Evolutionary conservation across 129 eudicot genomes (phyloP).

Genomic region (Flaveria brownii): DNA sequence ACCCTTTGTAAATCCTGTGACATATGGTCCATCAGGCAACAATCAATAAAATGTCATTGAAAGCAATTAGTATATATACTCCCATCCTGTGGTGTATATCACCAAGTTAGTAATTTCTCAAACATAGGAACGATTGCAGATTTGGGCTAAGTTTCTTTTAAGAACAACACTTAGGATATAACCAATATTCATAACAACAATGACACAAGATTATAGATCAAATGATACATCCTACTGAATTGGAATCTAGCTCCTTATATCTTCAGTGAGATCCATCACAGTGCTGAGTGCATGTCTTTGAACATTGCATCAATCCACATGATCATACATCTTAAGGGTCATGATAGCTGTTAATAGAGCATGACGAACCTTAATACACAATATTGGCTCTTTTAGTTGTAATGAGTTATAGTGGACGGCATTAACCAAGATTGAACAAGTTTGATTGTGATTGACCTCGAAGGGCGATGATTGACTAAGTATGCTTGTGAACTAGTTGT

Average conservation of each 20-base stretch:
- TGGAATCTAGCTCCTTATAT: slow-evolving; percentile 3
- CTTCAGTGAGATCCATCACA: slow-evolving; percentile 36
- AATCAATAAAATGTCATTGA: slow-evolving; percentile 47
- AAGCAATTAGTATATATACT: slow-evolving; percentile 29
- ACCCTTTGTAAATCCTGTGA: slow-evolving; percentile 46
- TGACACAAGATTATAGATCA: slow-evolving; percentile 3
- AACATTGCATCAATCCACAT: too few relatives aligned
- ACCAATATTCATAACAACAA: slow-evolving; percentile 4
- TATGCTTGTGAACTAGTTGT: neutral
- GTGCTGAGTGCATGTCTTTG: slow-evolving; percentile 2
- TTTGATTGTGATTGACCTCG: too few relatives aligned
- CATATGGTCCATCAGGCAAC: slow-evolving; percentile 47
- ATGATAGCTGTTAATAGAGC: too few relatives aligned
- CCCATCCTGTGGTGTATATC: slow-evolving; percentile 37
- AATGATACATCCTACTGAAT: slow-evolving; percentile 46
- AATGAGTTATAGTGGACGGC: too few relatives aligned
- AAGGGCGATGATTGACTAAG: too few relatives aligned
- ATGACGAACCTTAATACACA: too few relatives aligned
- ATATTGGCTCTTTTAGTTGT: too few relatives aligned
- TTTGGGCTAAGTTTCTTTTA: slow-evolving; percentile 35
- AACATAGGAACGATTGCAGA: slow-evolving; percentile 45
- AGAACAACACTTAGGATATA: slow-evolving; percentile 28
- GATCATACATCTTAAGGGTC: too few relatives aligned
- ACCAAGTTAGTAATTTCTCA: slow-evolving; percentile 43
- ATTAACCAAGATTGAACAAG: too few relatives aligned